Base-by-base conservation (phyloP, 2,329 filamentous ascomycete species). In the Hypoxylon sp. region DNA sequence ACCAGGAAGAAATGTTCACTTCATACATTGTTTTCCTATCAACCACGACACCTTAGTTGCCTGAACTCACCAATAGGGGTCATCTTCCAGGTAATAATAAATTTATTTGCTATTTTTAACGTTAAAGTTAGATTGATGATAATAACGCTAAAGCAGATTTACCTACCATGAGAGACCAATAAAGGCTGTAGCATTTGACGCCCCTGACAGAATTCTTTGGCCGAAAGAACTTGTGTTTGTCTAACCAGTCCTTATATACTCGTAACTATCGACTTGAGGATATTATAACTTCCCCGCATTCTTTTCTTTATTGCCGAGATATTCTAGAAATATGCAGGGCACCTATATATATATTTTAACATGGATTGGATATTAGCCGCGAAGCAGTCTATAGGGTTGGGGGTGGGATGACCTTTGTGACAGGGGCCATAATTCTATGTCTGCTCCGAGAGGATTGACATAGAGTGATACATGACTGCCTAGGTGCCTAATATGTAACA, bases 341-440 rank as follows among this genome's bases (percentile, higher is more conserved):
- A 49, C 17, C 7, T 61, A 43, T 30, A 53, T 56, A 53, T 56
- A 28, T 65, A 62, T 23, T 28, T 38, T 19, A 41, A 28, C 30
- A 13, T 23, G 46, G 38, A 36, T 55, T 19, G 5, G 41, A 71
- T 46, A 71, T 71, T 71, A 71, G 56, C 68, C 68, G 66, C 1
- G 34, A 63, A n/a, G 45, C 21, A 49, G 9, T 53, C 50, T 46
- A 71, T 71, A 71, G 65, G 63, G 53, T 67, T 52, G 65, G 50
- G 67, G 60, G 57, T 45, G 2, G 0, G 48, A 46, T 52, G 49
- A 41, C 30, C 19, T 57, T 60, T 17, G 17, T 45, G 32, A 36
- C 17, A 52, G 30, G 49, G 28, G 45, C 38, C 38, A 11, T 17
- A 25, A 19, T 55, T 56, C 14, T n/a, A 41, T 34, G 32, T 30